Evolutionary conservation across 139 green algal genomes (phyloP).

Genomic region (Asterochloris erici): DNA sequence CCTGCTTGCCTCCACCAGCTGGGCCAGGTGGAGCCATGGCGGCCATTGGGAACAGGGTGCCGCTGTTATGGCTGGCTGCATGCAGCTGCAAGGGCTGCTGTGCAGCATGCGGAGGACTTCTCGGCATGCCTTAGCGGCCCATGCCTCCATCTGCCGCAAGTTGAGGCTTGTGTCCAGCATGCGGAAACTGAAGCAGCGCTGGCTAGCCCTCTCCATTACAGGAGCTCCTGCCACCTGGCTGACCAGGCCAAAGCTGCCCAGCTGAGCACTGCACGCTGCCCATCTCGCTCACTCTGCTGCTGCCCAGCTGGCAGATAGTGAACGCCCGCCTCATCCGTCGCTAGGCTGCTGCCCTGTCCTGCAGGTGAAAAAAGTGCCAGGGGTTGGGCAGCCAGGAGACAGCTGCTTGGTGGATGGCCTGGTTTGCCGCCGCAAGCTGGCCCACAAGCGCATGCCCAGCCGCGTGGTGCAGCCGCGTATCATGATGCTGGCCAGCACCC

Average conservation of each 20-base stretch:
- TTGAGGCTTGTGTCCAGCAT: too few relatives aligned
- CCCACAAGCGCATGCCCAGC: constrained; percentile 75
- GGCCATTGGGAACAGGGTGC: too few relatives aligned
- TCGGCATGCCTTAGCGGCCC: too few relatives aligned
- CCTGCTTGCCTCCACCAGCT: background rate
- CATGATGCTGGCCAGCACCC: constrained; percentile 39
- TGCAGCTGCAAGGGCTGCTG: too few relatives aligned
- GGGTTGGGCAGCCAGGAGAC: constrained; percentile 37
- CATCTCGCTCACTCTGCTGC: background rate
- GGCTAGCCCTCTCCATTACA: background rate
- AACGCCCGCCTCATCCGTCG: too few relatives aligned
- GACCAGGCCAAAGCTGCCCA: background rate
- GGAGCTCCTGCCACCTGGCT: background rate
- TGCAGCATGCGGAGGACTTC: too few relatives aligned
- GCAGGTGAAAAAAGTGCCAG: constrained; percentile 66
- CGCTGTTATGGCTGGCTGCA: too few relatives aligned
- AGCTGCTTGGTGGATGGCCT: constrained; percentile 67
- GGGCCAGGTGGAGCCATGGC: too few relatives aligned
- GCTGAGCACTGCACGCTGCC: background rate
- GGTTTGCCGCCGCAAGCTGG: constrained; percentile 71
- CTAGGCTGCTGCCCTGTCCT: background rate
- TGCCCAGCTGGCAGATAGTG: too few relatives aligned
- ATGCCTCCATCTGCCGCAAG: too few relatives aligned
- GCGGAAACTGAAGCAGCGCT: too few relatives aligned
- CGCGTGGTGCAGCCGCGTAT: constrained; percentile 63